A percentile compares a stretch with the other conserved stretches of the same genome.
phyloP scores from a whole-genome alignment of 225 moss, liverwort and hornwort genomes.

The Takakia lepidozioides region DNA sequence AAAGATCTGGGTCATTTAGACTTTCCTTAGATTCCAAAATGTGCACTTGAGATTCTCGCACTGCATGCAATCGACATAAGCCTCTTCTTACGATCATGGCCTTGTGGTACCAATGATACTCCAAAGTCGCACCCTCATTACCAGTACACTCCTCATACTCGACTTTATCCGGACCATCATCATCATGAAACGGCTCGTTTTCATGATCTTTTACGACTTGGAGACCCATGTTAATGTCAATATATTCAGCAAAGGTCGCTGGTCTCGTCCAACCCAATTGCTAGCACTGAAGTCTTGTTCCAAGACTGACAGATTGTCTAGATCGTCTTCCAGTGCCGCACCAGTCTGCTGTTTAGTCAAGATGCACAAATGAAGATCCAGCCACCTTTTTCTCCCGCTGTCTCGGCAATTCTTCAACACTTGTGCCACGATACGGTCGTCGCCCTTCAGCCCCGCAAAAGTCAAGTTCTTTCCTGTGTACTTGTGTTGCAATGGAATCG shows the following conservation, averaged over 20 bases:
- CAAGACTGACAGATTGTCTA: background rate
- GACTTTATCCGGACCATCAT: conserved; percentile 2
- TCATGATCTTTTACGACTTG: conserved; percentile 5
- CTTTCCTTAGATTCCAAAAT: no score
- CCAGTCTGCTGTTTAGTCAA: conserved; percentile 5
- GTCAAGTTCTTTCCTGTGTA: conserved; percentile 4
- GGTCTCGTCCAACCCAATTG: conserved; percentile 7
- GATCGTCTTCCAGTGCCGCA: background rate
- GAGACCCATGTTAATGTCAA: background rate
- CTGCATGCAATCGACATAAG: conserved; percentile 1
- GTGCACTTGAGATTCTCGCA: background rate
- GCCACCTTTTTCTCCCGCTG: background rate
- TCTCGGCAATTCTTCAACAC: conserved; percentile 3
- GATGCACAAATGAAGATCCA: conserved; percentile 8
- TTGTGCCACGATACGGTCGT: conserved; percentile 7
- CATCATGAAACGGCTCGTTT: background rate
- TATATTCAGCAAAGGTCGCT: background rate
- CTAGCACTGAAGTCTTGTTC: background rate
- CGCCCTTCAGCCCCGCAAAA: conserved; percentile 8
- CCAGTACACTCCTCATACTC: background rate
- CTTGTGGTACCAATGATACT: conserved; percentile 9
- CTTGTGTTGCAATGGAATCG: conserved; percentile 1
- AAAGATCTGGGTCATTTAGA: no score
- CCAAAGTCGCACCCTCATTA: background rate
- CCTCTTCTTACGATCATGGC: conserved; percentile 14